Evolutionary conservation across 805 yeast genomes (phyloP).

Genomic region (Barnettozyma botsteinii): DNA sequence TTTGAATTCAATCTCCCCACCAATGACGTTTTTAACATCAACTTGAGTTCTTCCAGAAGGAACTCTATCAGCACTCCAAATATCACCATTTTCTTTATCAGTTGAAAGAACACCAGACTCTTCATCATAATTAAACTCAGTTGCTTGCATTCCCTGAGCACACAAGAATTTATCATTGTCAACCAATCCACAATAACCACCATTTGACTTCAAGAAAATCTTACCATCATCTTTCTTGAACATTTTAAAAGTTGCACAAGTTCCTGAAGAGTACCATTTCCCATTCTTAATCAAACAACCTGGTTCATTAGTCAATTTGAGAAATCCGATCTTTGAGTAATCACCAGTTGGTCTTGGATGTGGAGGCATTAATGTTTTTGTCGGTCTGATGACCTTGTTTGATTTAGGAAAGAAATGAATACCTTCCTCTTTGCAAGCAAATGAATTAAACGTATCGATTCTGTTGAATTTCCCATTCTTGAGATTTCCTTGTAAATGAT

Average conservation of each 20-base stretch:
- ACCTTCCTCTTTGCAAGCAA: conserved; percentile 65
- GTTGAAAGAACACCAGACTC: conserved; percentile 1
- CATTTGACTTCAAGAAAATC: conserved; percentile 62
- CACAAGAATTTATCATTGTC: conserved; percentile 14
- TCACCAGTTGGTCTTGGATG: conserved; percentile 28
- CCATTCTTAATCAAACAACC: conserved; percentile 89
- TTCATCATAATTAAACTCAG: conserved; percentile 6
- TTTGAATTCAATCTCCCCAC: conserved; percentile 9
- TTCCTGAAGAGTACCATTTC: conserved; percentile 71
- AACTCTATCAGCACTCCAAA: conserved; percentile 11
- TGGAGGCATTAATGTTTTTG: conserved; percentile 21
- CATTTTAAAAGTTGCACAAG: conserved; percentile 74
- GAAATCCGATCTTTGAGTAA: conserved; percentile 35
- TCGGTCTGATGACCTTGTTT: conserved; percentile 19
- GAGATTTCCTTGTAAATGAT: conserved; percentile 68
- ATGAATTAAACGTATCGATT: conserved; percentile 48
- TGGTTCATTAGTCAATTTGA: conserved; percentile 42
- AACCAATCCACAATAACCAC: conserved; percentile 64
- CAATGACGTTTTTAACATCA: conserved; percentile 3
- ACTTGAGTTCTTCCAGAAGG: conserved; percentile 10
- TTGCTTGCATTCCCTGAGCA: conserved; percentile 2
- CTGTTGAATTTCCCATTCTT: conserved; percentile 58
- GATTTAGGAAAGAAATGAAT: conserved; percentile 54
- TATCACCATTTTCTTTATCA: neutral
- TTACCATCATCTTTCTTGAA: conserved; percentile 8